A percentile compares a stretch with the other conserved stretches of the same genome.
Evolutionary conservation across 2,329 filamentous ascomycete species (phyloP).

Genomic region (Triangularia setosa): DNA sequence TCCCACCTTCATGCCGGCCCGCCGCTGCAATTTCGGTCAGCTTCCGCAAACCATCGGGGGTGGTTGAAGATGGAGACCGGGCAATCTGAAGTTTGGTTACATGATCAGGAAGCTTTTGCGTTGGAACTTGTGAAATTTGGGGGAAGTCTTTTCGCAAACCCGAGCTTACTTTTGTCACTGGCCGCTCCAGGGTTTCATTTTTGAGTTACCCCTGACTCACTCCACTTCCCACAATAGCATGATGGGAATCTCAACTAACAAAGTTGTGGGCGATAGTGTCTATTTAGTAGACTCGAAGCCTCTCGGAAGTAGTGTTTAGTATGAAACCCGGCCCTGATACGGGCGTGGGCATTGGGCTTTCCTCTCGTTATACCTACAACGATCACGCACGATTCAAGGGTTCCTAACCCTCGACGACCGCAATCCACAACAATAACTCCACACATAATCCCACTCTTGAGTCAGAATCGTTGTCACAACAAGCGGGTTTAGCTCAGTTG

Average conservation of each 20-base stretch:
- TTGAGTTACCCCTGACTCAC: background rate
- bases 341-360: too few relatives aligned
- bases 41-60: background rate
- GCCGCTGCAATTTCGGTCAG: background rate
- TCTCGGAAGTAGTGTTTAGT: too few relatives aligned
- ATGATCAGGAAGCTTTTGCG: background rate
- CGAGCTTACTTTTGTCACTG: background rate
- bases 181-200: background rate
- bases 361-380: background rate
- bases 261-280: background rate
- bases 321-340: too few relatives aligned
- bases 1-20: background rate
- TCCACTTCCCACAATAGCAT: background rate
- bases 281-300: background rate
- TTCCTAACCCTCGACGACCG: background rate
- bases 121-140: background rate
- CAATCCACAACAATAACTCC: background rate
- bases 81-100: background rate
- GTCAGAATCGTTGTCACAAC: background rate
- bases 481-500: conserved; percentile 11
- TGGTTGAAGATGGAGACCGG: background rate
- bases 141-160: background rate
- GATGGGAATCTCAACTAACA: background rate
- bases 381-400: background rate
- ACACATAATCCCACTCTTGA: background rate